Evolutionary conservation across 768 basidiomycete genomes (phyloP), one percentile per base, ranked within the genome.

Genomic region (Cystofilobasidium bisporidii): DNA sequence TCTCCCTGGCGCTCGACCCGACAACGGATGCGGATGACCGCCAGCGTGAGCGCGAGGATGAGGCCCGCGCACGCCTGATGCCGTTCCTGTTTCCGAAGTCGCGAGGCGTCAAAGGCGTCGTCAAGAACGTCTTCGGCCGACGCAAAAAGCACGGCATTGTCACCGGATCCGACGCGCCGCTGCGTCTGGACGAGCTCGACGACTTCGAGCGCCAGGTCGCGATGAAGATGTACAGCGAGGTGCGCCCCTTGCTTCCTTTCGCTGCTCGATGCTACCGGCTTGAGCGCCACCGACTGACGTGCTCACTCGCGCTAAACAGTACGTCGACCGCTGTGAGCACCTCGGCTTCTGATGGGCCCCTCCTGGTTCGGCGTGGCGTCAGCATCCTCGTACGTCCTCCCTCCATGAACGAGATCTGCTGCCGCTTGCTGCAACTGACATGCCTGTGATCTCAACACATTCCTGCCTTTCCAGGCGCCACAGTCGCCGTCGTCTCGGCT

Each of bases 291-390:
- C 45, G 5, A 47, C 20, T 47, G 45, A 12, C 20, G 14, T 47
- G 45, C 11, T 18, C 11, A 15, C 20, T n/a, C 47, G 47, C 10
- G 47, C 47, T n/a, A n/a, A n/a, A 24, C 22, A 48, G 47, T 48
- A 48, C 22, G 47, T 48, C 47, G n/a, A 10, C 6, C 47, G 47
- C 20, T 48, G 47, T 17, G 47, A 48, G 4, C 47, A n/a, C 22
- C n/a, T 48, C 47, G 47, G 47, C 47, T 48, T 48, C 47, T 48
- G n/a, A 43, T 36, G n/a, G n/a, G n/a, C 36, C 36, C 36, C 36
- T 36, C n/a, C n/a, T n/a, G n/a, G n/a, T n/a, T n/a, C n/a, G n/a
- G n/a, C n/a, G n/a, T n/a, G n/a, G 47, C 47, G 22, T 48, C 5
- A 5, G 47, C 9, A 17, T 43, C 36, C 5, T 43, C 20, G 10